Percentiles rank a stretch among this genome's conserved stretches.
Evolutionary conservation across 768 basidiomycete species (phyloP).

Genomic region (Lentinus tigrinus): DNA sequence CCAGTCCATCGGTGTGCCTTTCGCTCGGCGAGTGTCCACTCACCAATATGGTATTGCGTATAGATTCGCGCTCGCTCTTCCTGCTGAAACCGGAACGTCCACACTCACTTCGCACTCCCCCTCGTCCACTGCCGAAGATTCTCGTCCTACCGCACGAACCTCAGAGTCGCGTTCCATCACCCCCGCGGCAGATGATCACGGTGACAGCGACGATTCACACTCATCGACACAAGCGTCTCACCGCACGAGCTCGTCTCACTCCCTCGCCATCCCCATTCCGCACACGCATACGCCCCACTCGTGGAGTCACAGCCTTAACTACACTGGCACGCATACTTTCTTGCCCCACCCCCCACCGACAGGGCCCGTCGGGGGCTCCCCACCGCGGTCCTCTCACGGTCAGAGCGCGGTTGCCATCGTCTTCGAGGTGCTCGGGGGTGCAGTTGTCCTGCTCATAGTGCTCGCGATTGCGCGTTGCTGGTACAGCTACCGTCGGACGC

Average conservation of each 20-base stretch:
- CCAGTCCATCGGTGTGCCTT: neutral
- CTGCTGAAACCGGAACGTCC: slow-evolving; percentile 2
- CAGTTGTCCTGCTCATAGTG: slow-evolving; percentile 36
- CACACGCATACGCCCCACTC: neutral
- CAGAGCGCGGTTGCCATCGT: slow-evolving; percentile 38
- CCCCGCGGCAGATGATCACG: slow-evolving; percentile 1
- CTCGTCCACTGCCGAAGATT: neutral
- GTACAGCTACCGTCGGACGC: slow-evolving; percentile 44
- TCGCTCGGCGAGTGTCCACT: neutral
- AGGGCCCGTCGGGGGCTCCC: neutral
- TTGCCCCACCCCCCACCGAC: slow-evolving; percentile 4
- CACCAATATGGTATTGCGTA: no score
- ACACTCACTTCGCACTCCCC: neutral
- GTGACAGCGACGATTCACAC: neutral
- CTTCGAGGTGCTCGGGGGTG: slow-evolving; percentile 46
- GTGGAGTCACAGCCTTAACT: neutral
- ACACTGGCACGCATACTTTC: slow-evolving; percentile 2
- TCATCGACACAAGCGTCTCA: neutral
- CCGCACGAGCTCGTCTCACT: neutral
- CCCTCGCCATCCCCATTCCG: slow-evolving; percentile 7
- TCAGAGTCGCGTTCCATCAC: neutral
- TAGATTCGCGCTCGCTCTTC: slow-evolving; percentile 6
- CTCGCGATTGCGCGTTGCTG: slow-evolving; percentile 40
- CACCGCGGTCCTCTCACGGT: slow-evolving; percentile 4
- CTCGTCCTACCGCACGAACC: neutral